A percentile compares a stretch with the other conserved stretches of the same genome.
phyloP scores from a whole-genome alignment of 1,139 yeast genomes.

The Saccharomyces hybrid region DNA sequence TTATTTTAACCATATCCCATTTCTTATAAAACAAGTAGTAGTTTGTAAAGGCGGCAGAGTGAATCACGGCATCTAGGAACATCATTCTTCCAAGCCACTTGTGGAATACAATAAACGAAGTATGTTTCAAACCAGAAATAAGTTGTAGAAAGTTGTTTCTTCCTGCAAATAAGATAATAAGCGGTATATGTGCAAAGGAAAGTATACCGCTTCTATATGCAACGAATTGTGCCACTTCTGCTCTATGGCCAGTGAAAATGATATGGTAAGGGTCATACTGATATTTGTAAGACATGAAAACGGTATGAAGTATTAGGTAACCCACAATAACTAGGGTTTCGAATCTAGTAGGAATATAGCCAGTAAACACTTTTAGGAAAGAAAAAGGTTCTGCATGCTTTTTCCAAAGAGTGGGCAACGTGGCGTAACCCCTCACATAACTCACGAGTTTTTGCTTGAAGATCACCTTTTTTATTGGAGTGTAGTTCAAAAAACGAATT shows the following conservation, averaged over 20 bases:
- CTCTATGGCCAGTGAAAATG: constrained; percentile 34
- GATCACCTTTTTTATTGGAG: constrained; percentile 9
- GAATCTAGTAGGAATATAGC: constrained; percentile 40
- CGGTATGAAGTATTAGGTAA: constrained; percentile 40
- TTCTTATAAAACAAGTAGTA: constrained; percentile 19
- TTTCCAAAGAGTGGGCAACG: constrained; percentile 13
- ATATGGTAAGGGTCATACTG: constrained; percentile 36
- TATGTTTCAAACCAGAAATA: too few species aligned
- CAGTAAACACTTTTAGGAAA: constrained; percentile 7
- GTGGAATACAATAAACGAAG: too few species aligned
- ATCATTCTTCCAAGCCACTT: too few species aligned
- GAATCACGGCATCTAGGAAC: too few species aligned
- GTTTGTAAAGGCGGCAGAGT: too few species aligned
- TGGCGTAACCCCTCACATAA: constrained; percentile 12
- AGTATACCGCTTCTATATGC: constrained; percentile 50
- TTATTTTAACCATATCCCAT: constrained; percentile 7
- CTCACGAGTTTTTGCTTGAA: constrained; percentile 9
- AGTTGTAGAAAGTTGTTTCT: too few species aligned
- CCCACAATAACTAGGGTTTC: constrained; percentile 46
- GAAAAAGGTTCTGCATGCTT: constrained; percentile 14
- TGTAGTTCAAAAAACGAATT: constrained; percentile 10
- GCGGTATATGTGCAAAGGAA: constrained; percentile 42
- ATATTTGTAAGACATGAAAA: constrained; percentile 36
- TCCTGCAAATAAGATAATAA: constrained; percentile 35
- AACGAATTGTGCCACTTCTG: constrained; percentile 34